These are phyloP conservation scores for Lenwebbia sp. DNA, from an alignment of 345 rosid genomes.

Conservation along the genomic window DNA sequence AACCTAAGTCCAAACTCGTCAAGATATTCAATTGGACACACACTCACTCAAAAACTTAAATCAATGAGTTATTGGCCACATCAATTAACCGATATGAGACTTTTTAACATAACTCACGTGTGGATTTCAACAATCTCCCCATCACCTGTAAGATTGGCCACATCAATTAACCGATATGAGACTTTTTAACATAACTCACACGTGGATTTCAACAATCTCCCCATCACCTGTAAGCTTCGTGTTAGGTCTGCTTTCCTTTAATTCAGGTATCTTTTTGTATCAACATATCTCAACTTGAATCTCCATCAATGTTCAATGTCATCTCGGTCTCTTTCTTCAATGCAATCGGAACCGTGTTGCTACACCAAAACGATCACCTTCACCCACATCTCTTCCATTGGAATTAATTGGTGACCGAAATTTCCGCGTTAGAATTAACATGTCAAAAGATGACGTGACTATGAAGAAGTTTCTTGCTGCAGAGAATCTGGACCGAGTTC, in stretches of 20 bases:
- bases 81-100: background rate
- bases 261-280: background rate
- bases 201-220: accelerated
- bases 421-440: background rate
- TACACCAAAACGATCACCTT: background rate
- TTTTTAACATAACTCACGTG: accelerated
- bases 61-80: accelerated
- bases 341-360: background rate
- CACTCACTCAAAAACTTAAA: background rate
- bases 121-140: background rate
- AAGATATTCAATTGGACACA: background rate
- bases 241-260: accelerated
- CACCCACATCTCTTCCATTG: accelerated
- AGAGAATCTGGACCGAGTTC: background rate
- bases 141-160: background rate
- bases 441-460: background rate
- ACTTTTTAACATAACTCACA: background rate
- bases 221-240: accelerated
- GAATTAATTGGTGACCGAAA: background rate
- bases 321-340: accelerated
- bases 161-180: background rate
- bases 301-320: background rate
- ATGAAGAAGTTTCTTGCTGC: background rate
- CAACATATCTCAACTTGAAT: background rate
- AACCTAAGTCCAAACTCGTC: accelerated